A percentile compares a stretch with the other conserved stretches of the same genome.
Conservation (phyloP, 1,284 basidiomycete genomes). For the Ceratobasidium papillatum region DNA sequence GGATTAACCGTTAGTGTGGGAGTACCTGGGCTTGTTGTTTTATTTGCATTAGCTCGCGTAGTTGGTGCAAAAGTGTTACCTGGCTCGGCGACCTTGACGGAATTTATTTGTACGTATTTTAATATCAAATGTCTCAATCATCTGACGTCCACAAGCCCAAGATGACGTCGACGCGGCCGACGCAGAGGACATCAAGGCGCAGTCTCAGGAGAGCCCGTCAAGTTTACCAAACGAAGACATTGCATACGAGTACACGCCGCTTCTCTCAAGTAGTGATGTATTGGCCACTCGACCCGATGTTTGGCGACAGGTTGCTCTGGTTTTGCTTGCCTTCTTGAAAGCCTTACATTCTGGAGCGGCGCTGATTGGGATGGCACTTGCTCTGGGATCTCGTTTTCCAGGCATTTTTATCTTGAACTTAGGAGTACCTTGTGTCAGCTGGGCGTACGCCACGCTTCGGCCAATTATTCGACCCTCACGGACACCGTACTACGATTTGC, state of each 20-base stretch:
- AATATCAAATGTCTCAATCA: background rate
- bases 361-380: background rate
- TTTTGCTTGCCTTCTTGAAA: background rate
- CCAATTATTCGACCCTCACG: constrained; percentile 7
- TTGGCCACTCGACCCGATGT: constrained; percentile 4
- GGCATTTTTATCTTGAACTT: background rate
- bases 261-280: background rate
- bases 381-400: background rate
- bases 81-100: background rate
- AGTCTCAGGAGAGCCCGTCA: background rate
- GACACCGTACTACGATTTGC: constrained; percentile 5
- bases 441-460: constrained; percentile 16
- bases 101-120: constrained; percentile 30
- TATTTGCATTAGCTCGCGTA: background rate
- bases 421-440: background rate
- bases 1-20: background rate
- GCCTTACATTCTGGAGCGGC: background rate
- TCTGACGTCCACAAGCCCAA: constrained; percentile 7
- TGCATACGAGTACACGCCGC: constrained; percentile 3
- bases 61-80: background rate
- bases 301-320: constrained; percentile 21
- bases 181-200: background rate
- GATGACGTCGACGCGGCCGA: constrained; percentile 14
- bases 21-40: constrained; percentile 5
- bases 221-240: background rate